These are phyloP conservation scores for Malus orientalis DNA, from an alignment of 306 rosid genomes.

Conservation along the genomic window DNA sequence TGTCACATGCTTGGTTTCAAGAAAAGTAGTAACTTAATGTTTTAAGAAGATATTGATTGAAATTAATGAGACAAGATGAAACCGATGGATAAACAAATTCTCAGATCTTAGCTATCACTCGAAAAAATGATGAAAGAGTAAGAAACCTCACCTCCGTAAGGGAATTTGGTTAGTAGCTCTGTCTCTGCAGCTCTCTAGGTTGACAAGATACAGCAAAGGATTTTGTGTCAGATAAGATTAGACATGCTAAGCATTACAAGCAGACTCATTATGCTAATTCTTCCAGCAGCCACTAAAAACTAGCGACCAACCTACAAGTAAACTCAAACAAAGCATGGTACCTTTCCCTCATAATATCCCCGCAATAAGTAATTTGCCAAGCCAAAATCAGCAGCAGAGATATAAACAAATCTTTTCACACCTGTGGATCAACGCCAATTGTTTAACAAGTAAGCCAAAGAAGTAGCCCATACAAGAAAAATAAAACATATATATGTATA, in stretches of 20 bases:
- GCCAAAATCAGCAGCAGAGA: conserved; percentile 97
- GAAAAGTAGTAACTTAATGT: not conserved
- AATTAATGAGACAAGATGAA: not conserved
- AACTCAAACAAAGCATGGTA: conserved; percentile 14
- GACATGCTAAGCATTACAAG: not conserved
- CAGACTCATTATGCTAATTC: not conserved
- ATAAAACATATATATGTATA: not conserved
- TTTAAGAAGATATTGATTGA: not conserved
- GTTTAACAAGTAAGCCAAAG: not conserved
- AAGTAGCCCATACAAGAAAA: not conserved
- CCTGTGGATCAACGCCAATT: conserved; percentile 39
- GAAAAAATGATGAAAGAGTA: not conserved
- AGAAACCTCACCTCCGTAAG: conserved; percentile 67
- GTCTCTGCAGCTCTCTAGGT: conserved; percentile 88
- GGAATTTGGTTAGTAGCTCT: conserved; percentile 61
- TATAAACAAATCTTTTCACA: conserved; percentile 80
- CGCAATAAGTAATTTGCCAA: conserved; percentile 57
- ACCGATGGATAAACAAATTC: not conserved
- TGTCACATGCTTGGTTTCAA: not conserved
- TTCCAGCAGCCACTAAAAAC: not conserved
- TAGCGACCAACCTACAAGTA: not conserved
- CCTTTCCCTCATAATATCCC: conserved; percentile 98
- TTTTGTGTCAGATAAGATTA: conserved; percentile 9
- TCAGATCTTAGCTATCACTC: not conserved
- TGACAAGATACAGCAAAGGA: conserved; percentile 13